phyloP scores from a whole-genome alignment of 371 early-diverging fungal species.

The Mortierella sp. region DNA sequence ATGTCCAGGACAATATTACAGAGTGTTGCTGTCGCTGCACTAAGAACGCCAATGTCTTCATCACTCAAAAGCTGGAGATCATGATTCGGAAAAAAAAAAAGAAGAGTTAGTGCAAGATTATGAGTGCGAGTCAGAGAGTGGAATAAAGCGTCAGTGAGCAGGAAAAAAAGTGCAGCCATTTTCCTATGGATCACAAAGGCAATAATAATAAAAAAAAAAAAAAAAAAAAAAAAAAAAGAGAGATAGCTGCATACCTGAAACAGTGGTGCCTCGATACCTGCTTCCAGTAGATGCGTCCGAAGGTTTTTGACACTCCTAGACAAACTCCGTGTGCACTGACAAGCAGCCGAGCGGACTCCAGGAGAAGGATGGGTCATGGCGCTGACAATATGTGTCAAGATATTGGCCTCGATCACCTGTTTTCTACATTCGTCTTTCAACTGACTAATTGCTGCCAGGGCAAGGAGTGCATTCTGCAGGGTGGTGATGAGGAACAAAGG shows the following conservation, averaged over 20 bases:
- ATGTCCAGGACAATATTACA: conserved; percentile 92
- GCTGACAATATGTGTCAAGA: conserved; percentile 78
- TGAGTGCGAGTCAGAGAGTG: conserved; percentile 13
- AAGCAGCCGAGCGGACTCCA: conserved; percentile 81
- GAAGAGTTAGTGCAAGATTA: neutral
- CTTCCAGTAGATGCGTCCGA: conserved; percentile 86
- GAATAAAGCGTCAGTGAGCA: neutral
- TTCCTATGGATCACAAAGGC: neutral
- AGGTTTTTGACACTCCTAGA: conserved; percentile 85
- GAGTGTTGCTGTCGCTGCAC: conserved; percentile 81
- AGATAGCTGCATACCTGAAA: conserved; percentile 61
- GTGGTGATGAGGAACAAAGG: neutral
- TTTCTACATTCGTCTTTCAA: conserved; percentile 85
- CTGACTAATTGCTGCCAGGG: conserved; percentile 82
- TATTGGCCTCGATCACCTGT: conserved; percentile 82
- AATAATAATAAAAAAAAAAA: neutral
- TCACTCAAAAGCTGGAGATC: conserved; percentile 70
- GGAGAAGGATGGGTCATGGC: conserved; percentile 71
- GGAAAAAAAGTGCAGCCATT: neutral
- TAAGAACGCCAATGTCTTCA: conserved; percentile 71
- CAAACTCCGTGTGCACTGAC: conserved; percentile 80
- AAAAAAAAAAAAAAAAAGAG: neutral
- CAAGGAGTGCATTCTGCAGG: conserved; percentile 72
- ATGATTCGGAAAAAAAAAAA: conserved; percentile 5
- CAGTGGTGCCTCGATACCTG: conserved; percentile 78